Conservation (phyloP, 192 early-diverging fungal species). For the Entrophospora sp. region DNA sequence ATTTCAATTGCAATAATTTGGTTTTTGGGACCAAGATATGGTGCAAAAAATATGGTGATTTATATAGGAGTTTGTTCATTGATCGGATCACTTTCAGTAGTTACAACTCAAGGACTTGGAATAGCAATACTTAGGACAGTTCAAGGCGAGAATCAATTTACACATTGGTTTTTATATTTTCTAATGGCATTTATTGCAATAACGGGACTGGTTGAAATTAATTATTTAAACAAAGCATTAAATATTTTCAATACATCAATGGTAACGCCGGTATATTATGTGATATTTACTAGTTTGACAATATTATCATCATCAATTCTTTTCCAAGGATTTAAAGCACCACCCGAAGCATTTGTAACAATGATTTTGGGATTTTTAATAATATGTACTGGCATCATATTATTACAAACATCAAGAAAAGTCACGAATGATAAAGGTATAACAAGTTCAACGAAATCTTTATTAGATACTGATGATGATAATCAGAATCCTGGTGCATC, state of each 20-base stretch:
- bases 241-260: constrained; percentile 63
- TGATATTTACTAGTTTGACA: constrained; percentile 62
- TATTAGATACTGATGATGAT: no score
- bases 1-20: constrained; percentile 37
- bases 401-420: constrained; percentile 46
- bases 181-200: constrained; percentile 46
- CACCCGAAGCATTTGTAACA: constrained; percentile 25
- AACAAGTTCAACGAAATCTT: no score
- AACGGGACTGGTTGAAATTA: constrained; percentile 49
- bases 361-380: constrained; percentile 54
- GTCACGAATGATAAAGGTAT: no score
- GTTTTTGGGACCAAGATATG: constrained; percentile 49
- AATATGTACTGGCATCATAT: constrained; percentile 49
- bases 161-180: constrained; percentile 58
- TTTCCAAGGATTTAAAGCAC: constrained; percentile 52
- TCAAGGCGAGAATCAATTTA: constrained; percentile 48
- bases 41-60: constrained; percentile 44
- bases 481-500: no score
- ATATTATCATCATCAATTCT: constrained; percentile 56
- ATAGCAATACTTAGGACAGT: constrained; percentile 53
- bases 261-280: constrained; percentile 70
- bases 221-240: constrained; percentile 65
- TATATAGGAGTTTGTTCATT: constrained; percentile 44
- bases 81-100: constrained; percentile 57
- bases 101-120: constrained; percentile 59